phyloP scores from a whole-genome alignment of 352 stramenopile genomes.

The Phytophthora constricta region DNA sequence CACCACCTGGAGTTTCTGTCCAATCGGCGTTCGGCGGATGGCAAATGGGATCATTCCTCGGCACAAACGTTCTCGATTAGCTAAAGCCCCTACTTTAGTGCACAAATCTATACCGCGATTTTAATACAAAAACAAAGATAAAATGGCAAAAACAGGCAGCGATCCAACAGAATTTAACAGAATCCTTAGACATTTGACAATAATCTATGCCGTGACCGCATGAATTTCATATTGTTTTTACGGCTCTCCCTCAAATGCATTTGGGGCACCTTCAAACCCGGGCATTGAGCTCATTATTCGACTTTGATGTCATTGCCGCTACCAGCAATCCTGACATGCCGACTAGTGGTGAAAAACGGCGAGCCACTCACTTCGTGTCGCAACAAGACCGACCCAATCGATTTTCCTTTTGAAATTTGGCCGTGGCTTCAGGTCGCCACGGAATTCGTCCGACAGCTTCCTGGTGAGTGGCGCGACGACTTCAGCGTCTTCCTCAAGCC shows the following conservation, averaged over 20 bases:
- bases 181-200: background rate
- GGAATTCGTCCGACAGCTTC: constrained; percentile 1
- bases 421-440: background rate
- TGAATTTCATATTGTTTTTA: background rate
- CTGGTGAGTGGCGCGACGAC: no score
- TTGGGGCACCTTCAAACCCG: background rate
- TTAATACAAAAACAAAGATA: constrained; percentile 21
- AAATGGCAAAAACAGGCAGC: no score
- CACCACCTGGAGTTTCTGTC: no score
- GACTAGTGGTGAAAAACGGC: constrained; percentile 8
- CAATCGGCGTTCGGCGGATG: constrained; percentile 14
- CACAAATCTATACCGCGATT: background rate
- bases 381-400: constrained; percentile 1
- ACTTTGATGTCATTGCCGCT: background rate
- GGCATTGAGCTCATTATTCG: no score
- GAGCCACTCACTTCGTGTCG: no score
- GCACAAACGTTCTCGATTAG: constrained; percentile 24
- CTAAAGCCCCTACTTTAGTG: constrained; percentile 19
- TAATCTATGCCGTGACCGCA: constrained; percentile 2
- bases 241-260: background rate
- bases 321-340: constrained; percentile 5
- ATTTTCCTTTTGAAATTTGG: background rate
- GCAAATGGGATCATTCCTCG: constrained; percentile 18
- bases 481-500: no score
- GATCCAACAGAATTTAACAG: background rate